phyloP scores from a whole-genome alignment of 352 stramenopile species.

The Pythium folliculosum region DNA sequence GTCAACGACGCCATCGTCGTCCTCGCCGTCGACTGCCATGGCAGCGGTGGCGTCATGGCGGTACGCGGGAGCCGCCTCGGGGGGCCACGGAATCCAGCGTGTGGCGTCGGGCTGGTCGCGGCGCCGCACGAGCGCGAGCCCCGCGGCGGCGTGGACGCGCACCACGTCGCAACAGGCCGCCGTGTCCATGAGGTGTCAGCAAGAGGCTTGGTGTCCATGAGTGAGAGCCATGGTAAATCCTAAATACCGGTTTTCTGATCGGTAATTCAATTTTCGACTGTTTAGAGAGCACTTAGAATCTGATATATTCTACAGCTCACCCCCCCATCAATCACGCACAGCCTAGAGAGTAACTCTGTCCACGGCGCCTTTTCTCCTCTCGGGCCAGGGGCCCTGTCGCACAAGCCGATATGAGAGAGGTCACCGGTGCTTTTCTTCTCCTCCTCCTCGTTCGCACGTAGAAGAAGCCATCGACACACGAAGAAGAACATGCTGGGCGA shows the following conservation, averaged over 20 bases:
- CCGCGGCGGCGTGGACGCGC: slow-evolving; percentile 34
- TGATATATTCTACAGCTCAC: too few relatives aligned
- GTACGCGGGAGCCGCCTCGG: background rate
- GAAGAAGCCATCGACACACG: too few relatives aligned
- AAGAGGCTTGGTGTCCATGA: too few relatives aligned
- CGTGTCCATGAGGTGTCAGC: background rate
- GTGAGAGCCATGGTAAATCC: background rate
- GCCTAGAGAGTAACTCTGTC: too few relatives aligned
- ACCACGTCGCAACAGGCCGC: slow-evolving; percentile 22
- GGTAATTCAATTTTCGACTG: background rate
- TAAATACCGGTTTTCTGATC: background rate
- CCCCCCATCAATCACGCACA: too few relatives aligned
- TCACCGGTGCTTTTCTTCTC: too few relatives aligned
- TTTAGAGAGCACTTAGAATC: too few relatives aligned
- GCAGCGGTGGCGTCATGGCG: background rate
- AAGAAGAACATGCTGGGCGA: too few relatives aligned
- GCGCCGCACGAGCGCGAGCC: slow-evolving; percentile 32
- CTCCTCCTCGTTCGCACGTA: too few relatives aligned
- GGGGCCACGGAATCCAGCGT: slow-evolving; percentile 34
- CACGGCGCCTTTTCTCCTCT: too few relatives aligned
- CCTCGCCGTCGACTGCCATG: background rate
- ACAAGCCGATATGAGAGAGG: too few relatives aligned
- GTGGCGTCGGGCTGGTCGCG: slow-evolving; percentile 11
- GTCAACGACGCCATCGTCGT: slow-evolving; percentile 6
- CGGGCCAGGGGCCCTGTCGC: too few relatives aligned